Evolutionary conservation across 2,329 filamentous ascomycete genomes (phyloP).

Genomic region (Penicillium vulpinum): DNA sequence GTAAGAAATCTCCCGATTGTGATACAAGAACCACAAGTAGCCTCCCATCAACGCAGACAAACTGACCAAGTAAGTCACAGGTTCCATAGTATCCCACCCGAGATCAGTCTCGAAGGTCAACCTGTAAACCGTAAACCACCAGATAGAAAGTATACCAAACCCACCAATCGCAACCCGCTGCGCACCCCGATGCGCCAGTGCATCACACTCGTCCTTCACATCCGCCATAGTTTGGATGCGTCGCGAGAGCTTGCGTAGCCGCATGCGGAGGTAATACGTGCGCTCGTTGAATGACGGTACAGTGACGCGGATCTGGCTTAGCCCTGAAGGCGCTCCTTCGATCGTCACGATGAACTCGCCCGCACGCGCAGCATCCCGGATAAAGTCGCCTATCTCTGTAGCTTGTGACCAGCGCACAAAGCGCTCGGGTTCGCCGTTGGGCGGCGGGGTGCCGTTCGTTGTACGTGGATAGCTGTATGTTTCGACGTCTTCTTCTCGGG

Average conservation of each 20-base stretch:
- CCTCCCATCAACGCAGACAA: constrained; percentile 82
- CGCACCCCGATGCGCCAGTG: constrained; percentile 71
- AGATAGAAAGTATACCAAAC: constrained; percentile 69
- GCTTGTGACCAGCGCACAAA: constrained; percentile 87
- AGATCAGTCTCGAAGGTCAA: constrained; percentile 69
- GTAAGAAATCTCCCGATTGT: constrained; percentile 87
- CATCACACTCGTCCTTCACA: constrained; percentile 79
- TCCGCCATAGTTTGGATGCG: constrained; percentile 68
- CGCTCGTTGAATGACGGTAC: constrained; percentile 87
- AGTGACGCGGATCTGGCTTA: constrained; percentile 68
- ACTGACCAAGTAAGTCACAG: constrained; percentile 85
- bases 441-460: constrained; percentile 15
- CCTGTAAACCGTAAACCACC: constrained; percentile 79
- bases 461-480: constrained; percentile 69
- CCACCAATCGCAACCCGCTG: constrained; percentile 78
- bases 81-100: constrained; percentile 90
- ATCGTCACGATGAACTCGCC: constrained; percentile 84
- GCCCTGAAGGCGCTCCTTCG: constrained; percentile 64
- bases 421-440: constrained; percentile 37
- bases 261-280: constrained; percentile 82
- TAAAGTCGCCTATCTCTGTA: constrained; percentile 92
- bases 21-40: constrained; percentile 91
- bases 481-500: constrained; percentile 62
- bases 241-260: constrained; percentile 69
- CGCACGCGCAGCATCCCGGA: constrained; percentile 80